Conservation (phyloP, 116 monocot genomes). For the Phalaenopsis hybrid region DNA sequence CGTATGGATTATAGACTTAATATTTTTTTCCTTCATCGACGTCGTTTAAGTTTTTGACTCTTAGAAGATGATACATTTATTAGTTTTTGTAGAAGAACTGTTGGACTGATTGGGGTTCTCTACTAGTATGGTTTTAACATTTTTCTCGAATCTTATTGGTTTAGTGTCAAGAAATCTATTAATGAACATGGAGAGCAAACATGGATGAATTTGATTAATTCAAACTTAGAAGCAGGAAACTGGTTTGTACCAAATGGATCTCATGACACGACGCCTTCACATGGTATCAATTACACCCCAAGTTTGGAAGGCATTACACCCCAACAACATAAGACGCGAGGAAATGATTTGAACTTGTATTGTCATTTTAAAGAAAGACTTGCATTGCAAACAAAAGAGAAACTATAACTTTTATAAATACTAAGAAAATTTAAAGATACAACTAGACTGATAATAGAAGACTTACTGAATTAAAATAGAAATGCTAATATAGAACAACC, state of each 20-base stretch:
- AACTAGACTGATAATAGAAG: too few species aligned
- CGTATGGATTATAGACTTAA: too few species aligned
- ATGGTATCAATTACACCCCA: constrained; percentile 18
- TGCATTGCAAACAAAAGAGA: too few species aligned
- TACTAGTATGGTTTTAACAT: constrained; percentile 1
- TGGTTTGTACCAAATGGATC: constrained; percentile 39
- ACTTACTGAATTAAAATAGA: too few species aligned
- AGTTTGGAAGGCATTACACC: too few species aligned
- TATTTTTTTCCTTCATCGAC: background rate
- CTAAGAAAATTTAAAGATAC: too few species aligned
- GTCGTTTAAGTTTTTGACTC: constrained; percentile 17
- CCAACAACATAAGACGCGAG: too few species aligned
- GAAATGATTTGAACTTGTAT: too few species aligned
- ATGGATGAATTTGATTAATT: constrained; percentile 26
- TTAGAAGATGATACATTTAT: constrained; percentile 34
- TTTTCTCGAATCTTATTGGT: constrained; percentile 1
- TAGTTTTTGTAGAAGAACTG: constrained; percentile 3
- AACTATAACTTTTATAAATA: too few species aligned
- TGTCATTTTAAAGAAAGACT: too few species aligned
- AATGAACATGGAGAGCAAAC: constrained; percentile 63
- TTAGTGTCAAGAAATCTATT: constrained; percentile 59
- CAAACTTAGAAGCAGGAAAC: constrained; percentile 11
- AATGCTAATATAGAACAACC: too few species aligned
- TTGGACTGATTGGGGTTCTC: background rate
- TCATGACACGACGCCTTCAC: constrained; percentile 17